Base-by-base conservation (phyloP, 176 grass and related monocot species). In the Phoenix dactylifera region DNA sequence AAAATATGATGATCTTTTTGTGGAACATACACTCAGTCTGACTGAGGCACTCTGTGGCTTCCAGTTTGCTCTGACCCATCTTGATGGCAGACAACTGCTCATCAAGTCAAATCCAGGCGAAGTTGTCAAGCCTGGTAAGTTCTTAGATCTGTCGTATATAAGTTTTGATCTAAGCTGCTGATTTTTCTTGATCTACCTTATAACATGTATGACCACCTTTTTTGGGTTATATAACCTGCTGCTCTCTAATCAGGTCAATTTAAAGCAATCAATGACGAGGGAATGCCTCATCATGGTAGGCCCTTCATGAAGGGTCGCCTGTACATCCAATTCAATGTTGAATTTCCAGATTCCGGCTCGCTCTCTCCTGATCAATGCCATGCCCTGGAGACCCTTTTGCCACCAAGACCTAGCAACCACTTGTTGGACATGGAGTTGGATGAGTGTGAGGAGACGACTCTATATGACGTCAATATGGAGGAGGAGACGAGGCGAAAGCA, bases 51-150 rank as follows among this genome's bases (percentile, higher is more conserved):
- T 99, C 2, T 99, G 94, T 30, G 82, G 94, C 51, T 81, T 86
- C 68, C 94, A 99, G 68, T 99, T 99, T 78, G 69, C 79, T 76
- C 76, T 99, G 32, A 93, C 64, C 15, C 88, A 99, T 86, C 82
- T 99, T 71, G 94, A 93, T 62, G 82, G 84, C 5, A 79, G 82
- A 18, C 88, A 81, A 64, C 79, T 99, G 63, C 82, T 99, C 15
- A 89, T 99, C 51, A 99, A 92, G 73, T 93, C 94, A 35, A 76
- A 79, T 54, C 94, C 88, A 49, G 94, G 94, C 55, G 81, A 99
- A 76, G 76, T 93, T 17, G 72, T 99, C 18, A 99, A 89, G 63
- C 94, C 85, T 61, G 88, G 91, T 95, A 86, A 16, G 32, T 16
- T 52, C 16, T 23, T 7, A 7, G 14, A 22, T 49, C 35, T 44